Evolutionary conservation across 768 basidiomycete species (phyloP), one percentile per base, ranked within the genome.

Genomic region (Hebeloma cylindrosporum): DNA sequence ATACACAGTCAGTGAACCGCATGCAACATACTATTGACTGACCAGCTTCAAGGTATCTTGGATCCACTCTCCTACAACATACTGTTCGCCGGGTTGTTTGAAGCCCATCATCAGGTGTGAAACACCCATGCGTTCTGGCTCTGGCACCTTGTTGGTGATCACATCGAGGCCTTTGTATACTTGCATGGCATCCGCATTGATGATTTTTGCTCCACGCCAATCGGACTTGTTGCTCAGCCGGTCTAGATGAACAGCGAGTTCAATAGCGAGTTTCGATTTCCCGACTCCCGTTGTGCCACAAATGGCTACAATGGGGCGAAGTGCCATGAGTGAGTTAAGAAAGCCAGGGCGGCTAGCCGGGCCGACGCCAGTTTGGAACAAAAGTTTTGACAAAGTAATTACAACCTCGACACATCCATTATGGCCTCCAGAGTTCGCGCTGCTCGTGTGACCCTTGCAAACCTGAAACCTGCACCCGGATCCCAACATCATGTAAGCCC

Each of bases 171-270:
- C 95, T 13, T 73, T 72, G 63, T 97, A 98, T 9, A 93, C 84
- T 64, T 99, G 96, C 95, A 99, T 97, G 9, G 95, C 82, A 66
- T 99, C 96, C 7, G 94, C 91, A 60, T 97, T 98, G 60, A 99
- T 84, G 53, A 98, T 77, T 58, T 82, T 80, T 6, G 82, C 85
- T 9, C 82, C 79, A 10, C 63, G 66, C 76, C 81, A 85, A 34
- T 64, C 68, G 55, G 67, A 63, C 21, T 56, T 62, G 21, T 52
- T 54, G 30, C 57, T 43, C 25, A 51, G 55, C 32, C 71, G 63
- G 8, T 73, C 60, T 17, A 85, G 62, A 46, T 71, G 73, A 25
- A 82, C 73, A 18, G 94, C 94, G 11, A 99, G 77, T 47, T 96
- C 84, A 16, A 99, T 80, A 3, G 89, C 89, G 6, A 98, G 75